These are phyloP conservation scores for Tuber microsphaerosporum DNA, from an alignment of 495 filamentous ascomycete species.

Conservation along the genomic window DNA sequence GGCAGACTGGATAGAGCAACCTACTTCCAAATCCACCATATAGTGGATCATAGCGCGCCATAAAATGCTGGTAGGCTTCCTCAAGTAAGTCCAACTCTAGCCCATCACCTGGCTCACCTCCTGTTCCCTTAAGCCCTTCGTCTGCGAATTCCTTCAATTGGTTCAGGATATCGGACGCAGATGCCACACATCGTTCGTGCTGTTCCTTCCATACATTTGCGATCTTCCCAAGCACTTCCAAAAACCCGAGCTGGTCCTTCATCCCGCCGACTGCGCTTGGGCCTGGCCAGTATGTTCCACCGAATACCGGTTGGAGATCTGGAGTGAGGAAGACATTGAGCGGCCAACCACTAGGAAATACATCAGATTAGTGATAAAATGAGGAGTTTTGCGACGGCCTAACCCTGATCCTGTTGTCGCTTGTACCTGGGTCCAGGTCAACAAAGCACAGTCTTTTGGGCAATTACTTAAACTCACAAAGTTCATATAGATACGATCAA, in stretches of 20 bases:
- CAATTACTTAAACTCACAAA: slow-evolving; percentile 53
- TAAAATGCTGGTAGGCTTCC: slow-evolving; percentile 76
- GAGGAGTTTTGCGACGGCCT: not conserved
- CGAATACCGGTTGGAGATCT: slow-evolving; percentile 85
- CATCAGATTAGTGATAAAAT: slow-evolving; percentile 2
- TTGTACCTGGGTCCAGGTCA: slow-evolving; percentile 48
- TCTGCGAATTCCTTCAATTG: slow-evolving; percentile 74
- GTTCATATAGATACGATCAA: slow-evolving; percentile 97
- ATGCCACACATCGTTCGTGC: slow-evolving; percentile 67
- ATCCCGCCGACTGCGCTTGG: slow-evolving; percentile 51
- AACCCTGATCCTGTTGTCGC: slow-evolving; percentile 78
- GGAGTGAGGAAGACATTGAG: slow-evolving; percentile 95
- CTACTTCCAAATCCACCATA: slow-evolving; percentile 68
- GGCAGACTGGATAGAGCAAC: not conserved
- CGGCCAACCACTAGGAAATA: slow-evolving; percentile 65
- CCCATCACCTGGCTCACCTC: slow-evolving; percentile 53
- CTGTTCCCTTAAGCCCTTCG: slow-evolving; percentile 44
- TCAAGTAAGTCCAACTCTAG: slow-evolving; percentile 87
- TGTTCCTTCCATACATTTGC: slow-evolving; percentile 76
- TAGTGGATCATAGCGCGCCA: slow-evolving; percentile 64
- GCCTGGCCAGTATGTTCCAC: slow-evolving; percentile 94
- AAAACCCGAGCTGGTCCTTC: slow-evolving; percentile 60
- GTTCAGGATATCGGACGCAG: slow-evolving; percentile 70
- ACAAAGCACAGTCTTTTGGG: not conserved
- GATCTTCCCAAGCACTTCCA: slow-evolving; percentile 76